phyloP scores from a whole-genome alignment of 31 red algal species.

The Odonthalia washingtoniensis region DNA sequence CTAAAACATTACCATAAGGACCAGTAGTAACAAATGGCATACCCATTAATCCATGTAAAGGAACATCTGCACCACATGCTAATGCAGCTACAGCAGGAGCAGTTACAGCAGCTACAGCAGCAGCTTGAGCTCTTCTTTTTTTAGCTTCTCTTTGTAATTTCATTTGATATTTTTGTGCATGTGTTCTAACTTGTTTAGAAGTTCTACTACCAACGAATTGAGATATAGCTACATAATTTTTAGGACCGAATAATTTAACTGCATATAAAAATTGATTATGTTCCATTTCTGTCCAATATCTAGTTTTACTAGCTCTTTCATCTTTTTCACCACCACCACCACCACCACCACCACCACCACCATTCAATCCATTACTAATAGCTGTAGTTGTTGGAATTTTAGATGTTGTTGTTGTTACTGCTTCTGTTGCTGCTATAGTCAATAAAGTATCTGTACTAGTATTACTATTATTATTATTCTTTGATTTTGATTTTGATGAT shows the following conservation, averaged over 20 bases:
- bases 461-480: neutral
- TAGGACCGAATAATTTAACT: slow-evolving; percentile 78
- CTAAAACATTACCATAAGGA: too few relatives aligned
- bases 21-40: too few relatives aligned
- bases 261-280: slow-evolving; percentile 87
- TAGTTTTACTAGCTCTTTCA: slow-evolving; percentile 66
- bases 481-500: neutral
- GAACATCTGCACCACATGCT: neutral
- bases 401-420: neutral
- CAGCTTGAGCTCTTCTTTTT: slow-evolving; percentile 57
- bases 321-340: slow-evolving; percentile 42
- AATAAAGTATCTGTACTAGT: neutral
- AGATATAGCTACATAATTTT: slow-evolving; percentile 86
- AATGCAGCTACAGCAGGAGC: slow-evolving; percentile 10
- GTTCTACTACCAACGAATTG: slow-evolving; percentile 76
- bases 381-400: slow-evolving; percentile 18
- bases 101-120: slow-evolving; percentile 31
- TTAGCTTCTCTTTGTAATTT: slow-evolving; percentile 82
- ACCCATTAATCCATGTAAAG: neutral
- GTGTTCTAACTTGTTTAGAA: slow-evolving; percentile 88
- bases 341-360: neutral
- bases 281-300: slow-evolving; percentile 86
- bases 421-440: slow-evolving; percentile 10
- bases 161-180: slow-evolving; percentile 91
- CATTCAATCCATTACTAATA: neutral